Evolutionary conservation across 1,284 basidiomycete species (phyloP).

Genomic region (Apiotrichum akiyoshidainum): DNA sequence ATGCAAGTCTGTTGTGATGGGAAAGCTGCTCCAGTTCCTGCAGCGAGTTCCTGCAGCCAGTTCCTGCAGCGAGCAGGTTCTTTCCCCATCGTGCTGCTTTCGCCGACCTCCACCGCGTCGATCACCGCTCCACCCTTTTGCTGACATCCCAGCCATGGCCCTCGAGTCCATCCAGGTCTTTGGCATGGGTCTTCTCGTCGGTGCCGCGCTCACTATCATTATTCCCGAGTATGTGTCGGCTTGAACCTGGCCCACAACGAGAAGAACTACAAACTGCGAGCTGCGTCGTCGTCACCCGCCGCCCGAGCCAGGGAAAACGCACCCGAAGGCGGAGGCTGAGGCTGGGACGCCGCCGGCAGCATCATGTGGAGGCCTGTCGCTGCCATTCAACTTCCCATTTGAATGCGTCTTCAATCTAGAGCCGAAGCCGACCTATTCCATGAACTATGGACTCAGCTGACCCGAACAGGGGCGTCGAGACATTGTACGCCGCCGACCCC

Average conservation of each 20-base stretch:
- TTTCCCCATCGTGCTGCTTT: neutral
- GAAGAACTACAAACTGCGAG: too few species aligned
- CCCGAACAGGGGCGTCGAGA: constrained; percentile 47
- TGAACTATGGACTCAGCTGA: neutral
- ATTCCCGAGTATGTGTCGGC: constrained; percentile 71
- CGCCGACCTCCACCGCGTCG: neutral
- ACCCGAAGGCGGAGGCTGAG: too few species aligned
- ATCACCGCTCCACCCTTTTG: neutral
- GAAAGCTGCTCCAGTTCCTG: too few species aligned
- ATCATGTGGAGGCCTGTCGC: too few species aligned
- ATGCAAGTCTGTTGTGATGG: neutral
- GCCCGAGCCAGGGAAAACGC: too few species aligned
- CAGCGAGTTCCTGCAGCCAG: too few species aligned
- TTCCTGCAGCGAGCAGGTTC: too few species aligned
- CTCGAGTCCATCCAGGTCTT: constrained; percentile 64
- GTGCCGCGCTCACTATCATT: constrained; percentile 82
- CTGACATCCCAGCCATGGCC: constrained; percentile 52
- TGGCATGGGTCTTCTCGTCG: constrained; percentile 80
- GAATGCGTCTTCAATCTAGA: too few species aligned
- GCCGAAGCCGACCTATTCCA: too few species aligned
- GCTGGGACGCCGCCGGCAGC: too few species aligned
- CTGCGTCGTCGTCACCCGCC: too few species aligned
- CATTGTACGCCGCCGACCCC: constrained; percentile 49
- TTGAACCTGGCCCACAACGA: neutral
- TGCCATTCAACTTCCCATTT: too few species aligned